phyloP scores from a whole-genome alignment of 2,329 filamentous ascomycete species.

The Cryphonectria naterciae region DNA sequence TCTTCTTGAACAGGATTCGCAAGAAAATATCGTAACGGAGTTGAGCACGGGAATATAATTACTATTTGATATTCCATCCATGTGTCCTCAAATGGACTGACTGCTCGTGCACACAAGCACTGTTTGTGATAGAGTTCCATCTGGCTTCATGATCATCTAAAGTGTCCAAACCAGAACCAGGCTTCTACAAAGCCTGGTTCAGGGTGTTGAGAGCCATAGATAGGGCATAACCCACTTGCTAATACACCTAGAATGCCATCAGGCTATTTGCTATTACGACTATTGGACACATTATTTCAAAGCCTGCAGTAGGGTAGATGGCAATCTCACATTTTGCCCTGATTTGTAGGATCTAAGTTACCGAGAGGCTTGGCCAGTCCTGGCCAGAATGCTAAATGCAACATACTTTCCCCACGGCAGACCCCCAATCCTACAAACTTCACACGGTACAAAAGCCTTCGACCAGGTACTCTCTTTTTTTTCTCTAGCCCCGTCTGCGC shows the following conservation, averaged over 20 bases:
- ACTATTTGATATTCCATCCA: background rate
- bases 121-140: too few species aligned
- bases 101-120: too few species aligned
- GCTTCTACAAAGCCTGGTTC: too few species aligned
- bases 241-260: background rate
- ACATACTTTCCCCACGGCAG: background rate
- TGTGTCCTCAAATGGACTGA: too few species aligned
- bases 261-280: background rate
- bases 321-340: constrained; percentile 14
- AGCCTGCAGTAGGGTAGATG: background rate
- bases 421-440: background rate
- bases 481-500: constrained; percentile 43
- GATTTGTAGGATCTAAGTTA: constrained; percentile 21
- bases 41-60: background rate
- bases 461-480: background rate
- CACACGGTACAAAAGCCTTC: background rate
- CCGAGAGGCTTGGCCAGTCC: constrained; percentile 6
- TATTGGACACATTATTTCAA: background rate
- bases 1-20: background rate
- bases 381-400: constrained; percentile 16
- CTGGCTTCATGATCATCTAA: too few species aligned
- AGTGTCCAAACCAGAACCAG: too few species aligned
- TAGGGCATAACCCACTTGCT: too few species aligned
- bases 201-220: too few species aligned
- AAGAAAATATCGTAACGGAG: background rate